Percentiles rank a stretch among this genome's conserved stretches.
Evolutionary conservation across 148 eudicot species (phyloP).

Genomic region (Nyssa sinensis): DNA sequence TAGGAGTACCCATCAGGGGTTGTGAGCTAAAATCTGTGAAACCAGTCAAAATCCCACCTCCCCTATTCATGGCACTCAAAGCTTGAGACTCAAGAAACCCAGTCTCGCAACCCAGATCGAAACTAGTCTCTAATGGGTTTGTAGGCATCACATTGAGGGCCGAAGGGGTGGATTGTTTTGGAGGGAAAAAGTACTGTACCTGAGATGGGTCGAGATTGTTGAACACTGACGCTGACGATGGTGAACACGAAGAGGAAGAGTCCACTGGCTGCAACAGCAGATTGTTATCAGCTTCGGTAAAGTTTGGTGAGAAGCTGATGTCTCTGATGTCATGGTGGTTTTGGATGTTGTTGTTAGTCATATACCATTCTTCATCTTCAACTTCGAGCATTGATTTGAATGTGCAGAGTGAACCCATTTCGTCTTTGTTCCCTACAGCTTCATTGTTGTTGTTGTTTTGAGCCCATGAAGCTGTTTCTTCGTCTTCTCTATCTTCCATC

Average conservation of each 20-base stretch:
- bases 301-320: conserved; percentile 34
- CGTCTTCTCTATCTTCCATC: conserved; percentile 32
- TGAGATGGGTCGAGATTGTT: conserved; percentile 48
- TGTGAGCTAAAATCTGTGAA: conserved; percentile 45
- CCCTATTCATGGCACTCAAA: conserved; percentile 28
- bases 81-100: conserved; percentile 38
- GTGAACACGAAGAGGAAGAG: conserved; percentile 75
- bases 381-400: conserved; percentile 69
- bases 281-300: conserved; percentile 27
- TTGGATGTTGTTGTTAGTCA: conserved; percentile 16
- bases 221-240: conserved; percentile 59
- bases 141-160: conserved; percentile 17
- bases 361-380: conserved; percentile 60
- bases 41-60: conserved; percentile 39
- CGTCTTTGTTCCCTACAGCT: conserved; percentile 20
- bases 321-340: too few relatives aligned
- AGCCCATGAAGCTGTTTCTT: conserved; percentile 21
- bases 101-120: conserved; percentile 39
- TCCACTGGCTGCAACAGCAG: conserved; percentile 50
- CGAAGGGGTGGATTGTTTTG: conserved; percentile 24
- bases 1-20: conserved; percentile 40
- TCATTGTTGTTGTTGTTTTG: conserved; percentile 28
- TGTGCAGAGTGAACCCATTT: conserved; percentile 32
- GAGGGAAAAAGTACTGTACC: conserved; percentile 38
- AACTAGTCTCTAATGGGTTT: conserved; percentile 34